phyloP scores from a whole-genome alignment of 2,329 filamentous ascomycete species.

The Fusarium papillatum region DNA sequence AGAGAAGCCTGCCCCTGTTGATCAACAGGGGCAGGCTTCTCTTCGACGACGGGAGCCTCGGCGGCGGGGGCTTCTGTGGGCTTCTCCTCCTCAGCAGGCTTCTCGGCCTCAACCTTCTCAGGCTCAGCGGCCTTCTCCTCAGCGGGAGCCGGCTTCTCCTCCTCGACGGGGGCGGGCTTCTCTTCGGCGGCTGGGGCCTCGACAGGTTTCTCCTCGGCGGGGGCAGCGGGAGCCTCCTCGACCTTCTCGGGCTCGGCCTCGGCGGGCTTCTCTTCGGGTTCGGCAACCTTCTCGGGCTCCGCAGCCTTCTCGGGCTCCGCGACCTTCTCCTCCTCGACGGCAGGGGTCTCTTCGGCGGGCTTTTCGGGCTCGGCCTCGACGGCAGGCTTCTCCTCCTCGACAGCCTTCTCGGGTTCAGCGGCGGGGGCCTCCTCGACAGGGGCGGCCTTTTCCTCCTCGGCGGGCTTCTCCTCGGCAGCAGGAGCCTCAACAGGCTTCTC shows the following conservation, averaged over 20 bases:
- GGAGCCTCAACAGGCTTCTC: not conserved
- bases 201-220: not conserved
- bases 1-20: too few species aligned
- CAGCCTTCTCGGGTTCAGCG: not conserved
- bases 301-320: not conserved
- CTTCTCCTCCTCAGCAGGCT: not conserved
- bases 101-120: not conserved
- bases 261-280: not conserved
- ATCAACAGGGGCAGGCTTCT: not conserved
- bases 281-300: not conserved
- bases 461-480: not conserved
- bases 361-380: not conserved
- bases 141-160: not conserved
- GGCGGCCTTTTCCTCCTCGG: not conserved
- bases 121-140: not conserved
- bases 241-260: not conserved
- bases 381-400: not conserved
- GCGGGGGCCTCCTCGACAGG: not conserved
- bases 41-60: not conserved
- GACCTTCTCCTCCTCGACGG: not conserved
- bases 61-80: not conserved
- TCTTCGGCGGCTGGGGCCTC: not conserved
- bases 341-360: not conserved
- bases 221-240: not conserved
- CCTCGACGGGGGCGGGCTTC: not conserved